Conservation (phyloP, 2,329 filamentous ascomycete genomes). For the Sporothrix phasma region DNA sequence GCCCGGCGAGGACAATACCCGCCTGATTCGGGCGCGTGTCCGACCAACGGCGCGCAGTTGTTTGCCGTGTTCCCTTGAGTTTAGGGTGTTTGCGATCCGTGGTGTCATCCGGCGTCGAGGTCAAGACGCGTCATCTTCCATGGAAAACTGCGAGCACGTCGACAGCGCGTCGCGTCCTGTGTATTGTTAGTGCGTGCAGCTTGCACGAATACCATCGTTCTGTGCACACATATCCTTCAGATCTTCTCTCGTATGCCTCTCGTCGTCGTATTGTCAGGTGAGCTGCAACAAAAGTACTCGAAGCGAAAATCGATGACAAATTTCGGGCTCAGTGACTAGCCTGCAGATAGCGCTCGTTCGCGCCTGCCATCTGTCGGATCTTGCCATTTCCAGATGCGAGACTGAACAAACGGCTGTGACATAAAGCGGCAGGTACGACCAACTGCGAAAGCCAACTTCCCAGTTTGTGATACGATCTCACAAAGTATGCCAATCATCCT, state of each 20-base stretch:
- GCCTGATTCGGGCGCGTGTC: conserved; percentile 26
- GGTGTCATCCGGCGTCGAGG: neutral
- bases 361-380: neutral
- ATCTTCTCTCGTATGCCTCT: neutral
- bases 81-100: neutral
- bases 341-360: neutral
- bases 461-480: no score
- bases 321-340: no score
- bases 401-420: neutral
- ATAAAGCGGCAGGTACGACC: neutral
- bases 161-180: neutral
- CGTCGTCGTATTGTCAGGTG: no score
- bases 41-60: conserved; percentile 24
- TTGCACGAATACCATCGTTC: neutral
- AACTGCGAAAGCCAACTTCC: neutral
- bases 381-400: neutral
- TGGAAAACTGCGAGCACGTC: no score
- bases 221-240: neutral
- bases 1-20: conserved; percentile 24
- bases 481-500: no score
- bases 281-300: no score
- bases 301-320: no score
- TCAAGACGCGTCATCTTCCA: neutral
- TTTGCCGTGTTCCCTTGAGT: conserved; percentile 24
- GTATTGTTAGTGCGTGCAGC: neutral